These are phyloP conservation scores for Verticillium tricorpus DNA, from an alignment of 2,329 filamentous ascomycete species.

Conservation along the genomic window DNA sequence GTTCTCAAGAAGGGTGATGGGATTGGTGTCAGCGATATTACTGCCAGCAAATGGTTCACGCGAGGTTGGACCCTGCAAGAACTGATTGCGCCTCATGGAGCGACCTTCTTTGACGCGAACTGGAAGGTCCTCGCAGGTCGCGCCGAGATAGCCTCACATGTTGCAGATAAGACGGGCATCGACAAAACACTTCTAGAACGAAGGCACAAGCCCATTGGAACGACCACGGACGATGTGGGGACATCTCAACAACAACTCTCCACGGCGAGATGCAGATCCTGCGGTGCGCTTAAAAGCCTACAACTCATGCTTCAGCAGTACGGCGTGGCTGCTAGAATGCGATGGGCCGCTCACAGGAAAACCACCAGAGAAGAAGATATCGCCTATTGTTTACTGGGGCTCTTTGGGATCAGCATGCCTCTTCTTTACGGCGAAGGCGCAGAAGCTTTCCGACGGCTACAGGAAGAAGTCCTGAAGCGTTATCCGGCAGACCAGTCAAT, in stretches of 20 bases:
- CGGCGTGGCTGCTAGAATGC: conserved; percentile 22
- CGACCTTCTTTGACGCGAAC: conserved; percentile 18
- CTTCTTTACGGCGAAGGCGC: conserved; percentile 20
- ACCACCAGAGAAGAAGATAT: conserved; percentile 16
- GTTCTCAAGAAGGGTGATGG: background rate
- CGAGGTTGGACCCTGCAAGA: conserved; percentile 14
- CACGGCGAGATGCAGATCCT: background rate
- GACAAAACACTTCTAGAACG: background rate
- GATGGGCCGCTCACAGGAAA: conserved; percentile 15
- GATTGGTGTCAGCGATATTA: background rate
- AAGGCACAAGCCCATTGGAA: background rate
- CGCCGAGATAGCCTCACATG: background rate
- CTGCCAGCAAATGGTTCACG: conserved; percentile 8
- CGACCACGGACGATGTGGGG: fast-evolving
- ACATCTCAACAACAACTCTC: background rate
- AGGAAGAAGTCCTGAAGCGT: conserved; percentile 19
- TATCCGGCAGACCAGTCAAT: conserved; percentile 28
- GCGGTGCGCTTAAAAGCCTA: background rate
- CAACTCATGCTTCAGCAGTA: conserved; percentile 7
- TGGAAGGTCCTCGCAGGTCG: conserved; percentile 12
- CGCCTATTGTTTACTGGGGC: conserved; percentile 18
- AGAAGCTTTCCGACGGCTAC: conserved; percentile 14
- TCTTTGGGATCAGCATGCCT: conserved; percentile 20
- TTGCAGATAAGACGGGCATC: background rate
- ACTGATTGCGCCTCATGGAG: conserved; percentile 16